Evolutionary conservation across 139 green algal genomes (phyloP).

Genomic region (Diplosphaera chodatii): DNA sequence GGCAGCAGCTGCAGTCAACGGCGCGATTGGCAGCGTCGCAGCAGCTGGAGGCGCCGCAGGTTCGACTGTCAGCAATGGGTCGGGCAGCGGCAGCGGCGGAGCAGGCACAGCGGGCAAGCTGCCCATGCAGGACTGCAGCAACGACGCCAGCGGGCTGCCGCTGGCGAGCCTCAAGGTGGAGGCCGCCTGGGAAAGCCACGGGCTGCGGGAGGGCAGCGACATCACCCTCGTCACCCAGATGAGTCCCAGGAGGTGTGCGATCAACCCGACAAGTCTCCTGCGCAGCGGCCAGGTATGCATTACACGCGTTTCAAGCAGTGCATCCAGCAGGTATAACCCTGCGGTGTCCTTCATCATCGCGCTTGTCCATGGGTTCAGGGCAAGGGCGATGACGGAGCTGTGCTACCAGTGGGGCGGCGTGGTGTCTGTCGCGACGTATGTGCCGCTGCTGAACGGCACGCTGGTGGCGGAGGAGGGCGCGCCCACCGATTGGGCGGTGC

Average conservation of each 20-base stretch:
- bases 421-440: constrained; percentile 42
- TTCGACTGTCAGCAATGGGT: no score
- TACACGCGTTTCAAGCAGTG: no score
- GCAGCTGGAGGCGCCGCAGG: no score
- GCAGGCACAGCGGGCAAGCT: neutral
- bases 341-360: no score
- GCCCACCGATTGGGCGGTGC: constrained; percentile 10
- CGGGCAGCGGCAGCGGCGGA: no score
- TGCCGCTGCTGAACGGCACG: constrained; percentile 28
- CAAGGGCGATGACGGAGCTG: constrained; percentile 39
- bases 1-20: no score
- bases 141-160: neutral
- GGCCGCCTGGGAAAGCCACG: neutral
- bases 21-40: no score
- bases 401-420: constrained; percentile 42
- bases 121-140: neutral
- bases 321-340: no score
- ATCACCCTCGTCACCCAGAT: constrained; percentile 40
- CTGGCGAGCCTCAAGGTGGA: neutral
- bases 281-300: no score
- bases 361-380: no score
- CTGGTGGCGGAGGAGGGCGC: constrained; percentile 33
- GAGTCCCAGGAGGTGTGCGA: constrained; percentile 23
- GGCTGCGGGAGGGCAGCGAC: constrained; percentile 11
- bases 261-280: no score